Evolutionary conservation across 768 basidiomycete species (phyloP), one percentile per base, ranked within the genome.

Genomic region (Calocybe gangraenosa): DNA sequence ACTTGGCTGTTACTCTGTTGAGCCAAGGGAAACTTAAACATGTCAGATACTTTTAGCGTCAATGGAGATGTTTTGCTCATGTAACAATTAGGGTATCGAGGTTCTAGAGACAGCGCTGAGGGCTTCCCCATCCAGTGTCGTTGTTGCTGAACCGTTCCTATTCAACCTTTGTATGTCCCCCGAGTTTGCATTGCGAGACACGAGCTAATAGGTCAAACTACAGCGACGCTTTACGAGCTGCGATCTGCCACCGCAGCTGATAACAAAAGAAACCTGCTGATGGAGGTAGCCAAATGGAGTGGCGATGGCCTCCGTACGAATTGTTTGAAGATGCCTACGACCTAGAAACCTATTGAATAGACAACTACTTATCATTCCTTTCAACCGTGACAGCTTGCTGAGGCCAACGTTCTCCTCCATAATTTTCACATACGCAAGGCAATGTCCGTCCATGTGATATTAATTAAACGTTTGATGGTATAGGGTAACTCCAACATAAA

Each of bases 191-290:
- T 14, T 10, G 38, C 19, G 10, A 6, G 34, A 46, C 7, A 2
- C 11, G 6, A 23, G 6, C 36, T 22, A 35, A 23, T 28, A 13
- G 40, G 7, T 37, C 35, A 14, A 31, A 20, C 22, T 32, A 39
- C 48, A 90, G 89, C 89, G 1, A 92, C 90, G 1, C 63, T 92
- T 20, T 92, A 92, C 54, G 89, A 92, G 58, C 75, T 92, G 37
- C 82, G 82, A 20, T 87, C 88, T 2, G 71, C 79, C 1, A 76
- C 78, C 1, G 83, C 85, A 2, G 71, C 79, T 43, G 83, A 87
- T 48, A 89, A 85, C 63, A 92, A 92, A 61, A 78, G 81, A 34
- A 77, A 79, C 18, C 67, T 92, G 23, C 67, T 92, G 21, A 53
- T 87, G 11, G 82, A 89, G 49, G 87, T 88, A 0, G 82, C 87